These are phyloP conservation scores for Ligustrum vulgare DNA, from an alignment of 257 asterid species.

Conservation along the genomic window DNA sequence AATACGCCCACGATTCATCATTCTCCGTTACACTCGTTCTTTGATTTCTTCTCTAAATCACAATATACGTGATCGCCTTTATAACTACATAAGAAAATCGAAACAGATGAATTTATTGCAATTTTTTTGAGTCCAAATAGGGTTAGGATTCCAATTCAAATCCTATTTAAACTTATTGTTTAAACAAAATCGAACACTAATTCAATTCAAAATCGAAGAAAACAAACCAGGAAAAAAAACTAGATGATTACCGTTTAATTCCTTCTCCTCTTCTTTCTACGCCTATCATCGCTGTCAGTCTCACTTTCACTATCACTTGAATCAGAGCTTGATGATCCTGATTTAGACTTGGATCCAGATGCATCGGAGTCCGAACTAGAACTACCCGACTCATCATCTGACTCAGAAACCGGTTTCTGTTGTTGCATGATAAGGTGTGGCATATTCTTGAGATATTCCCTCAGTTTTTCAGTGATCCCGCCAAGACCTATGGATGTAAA, in stretches of 20 bases:
- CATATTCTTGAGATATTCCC: conserved; percentile 88
- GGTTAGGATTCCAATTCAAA: background rate
- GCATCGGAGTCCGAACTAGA: conserved; percentile 44
- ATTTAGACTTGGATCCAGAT: conserved; percentile 37
- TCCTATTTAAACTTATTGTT: background rate
- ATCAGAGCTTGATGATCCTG: conserved; percentile 40
- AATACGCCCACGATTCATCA: background rate
- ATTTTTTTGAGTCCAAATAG: background rate
- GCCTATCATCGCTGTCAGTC: conserved; percentile 42
- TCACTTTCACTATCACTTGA: conserved; percentile 52
- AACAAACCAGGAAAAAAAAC: conserved; percentile 8
- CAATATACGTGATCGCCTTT: background rate
- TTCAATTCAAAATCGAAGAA: too few relatives aligned
- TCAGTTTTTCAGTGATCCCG: conserved; percentile 75
- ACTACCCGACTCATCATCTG: conserved; percentile 46
- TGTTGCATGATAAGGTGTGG: conserved; percentile 94
- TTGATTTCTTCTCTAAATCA: background rate
- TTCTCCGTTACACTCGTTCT: too few relatives aligned
- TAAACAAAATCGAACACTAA: too few relatives aligned
- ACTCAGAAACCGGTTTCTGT: conserved; percentile 60
- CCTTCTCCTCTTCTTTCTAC: conserved; percentile 37
- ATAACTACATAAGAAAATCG: background rate
- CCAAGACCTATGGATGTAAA: conserved; percentile 93
- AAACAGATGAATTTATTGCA: background rate
- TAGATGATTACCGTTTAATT: conserved; percentile 8